Conservation (phyloP, 2,329 filamentous ascomycete species). For the Seiridium unicorne region DNA sequence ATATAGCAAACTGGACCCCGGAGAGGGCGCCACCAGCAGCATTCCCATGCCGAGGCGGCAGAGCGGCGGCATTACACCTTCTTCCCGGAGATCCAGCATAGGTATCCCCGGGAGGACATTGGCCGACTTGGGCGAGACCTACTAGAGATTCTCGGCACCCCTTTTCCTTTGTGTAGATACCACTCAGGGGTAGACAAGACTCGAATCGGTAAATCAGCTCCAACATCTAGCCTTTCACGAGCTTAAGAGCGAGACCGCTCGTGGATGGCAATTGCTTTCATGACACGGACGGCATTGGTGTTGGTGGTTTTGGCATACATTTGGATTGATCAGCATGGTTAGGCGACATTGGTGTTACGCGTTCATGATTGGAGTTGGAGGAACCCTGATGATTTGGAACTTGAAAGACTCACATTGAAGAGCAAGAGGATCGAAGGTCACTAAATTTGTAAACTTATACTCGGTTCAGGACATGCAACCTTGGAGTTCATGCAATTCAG, state of each 20-base stretch:
- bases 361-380: conserved; percentile 1
- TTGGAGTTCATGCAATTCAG: neutral
- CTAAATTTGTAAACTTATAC: neutral
- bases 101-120: conserved; percentile 34
- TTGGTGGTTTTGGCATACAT: neutral
- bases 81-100: conserved; percentile 1
- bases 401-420: neutral
- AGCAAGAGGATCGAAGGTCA: neutral
- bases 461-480: neutral
- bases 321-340: neutral
- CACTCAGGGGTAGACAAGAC: neutral
- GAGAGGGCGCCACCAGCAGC: conserved; percentile 33
- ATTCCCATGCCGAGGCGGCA: conserved; percentile 39
- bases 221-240: too few species aligned
- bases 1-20: conserved; percentile 45
- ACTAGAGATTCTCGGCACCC: conserved; percentile 29
- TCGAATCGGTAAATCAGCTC: too few species aligned
- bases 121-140: conserved; percentile 54
- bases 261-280: neutral
- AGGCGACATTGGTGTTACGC: neutral
- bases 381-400: neutral
- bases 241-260: neutral
- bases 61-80: conserved; percentile 31
- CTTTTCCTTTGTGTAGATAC: conserved; percentile 7
- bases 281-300: neutral